Percentiles rank a stretch among this genome's conserved stretches.
phyloP scores from a whole-genome alignment of 2,329 filamentous ascomycete genomes.

The Cladosporium velox region DNA sequence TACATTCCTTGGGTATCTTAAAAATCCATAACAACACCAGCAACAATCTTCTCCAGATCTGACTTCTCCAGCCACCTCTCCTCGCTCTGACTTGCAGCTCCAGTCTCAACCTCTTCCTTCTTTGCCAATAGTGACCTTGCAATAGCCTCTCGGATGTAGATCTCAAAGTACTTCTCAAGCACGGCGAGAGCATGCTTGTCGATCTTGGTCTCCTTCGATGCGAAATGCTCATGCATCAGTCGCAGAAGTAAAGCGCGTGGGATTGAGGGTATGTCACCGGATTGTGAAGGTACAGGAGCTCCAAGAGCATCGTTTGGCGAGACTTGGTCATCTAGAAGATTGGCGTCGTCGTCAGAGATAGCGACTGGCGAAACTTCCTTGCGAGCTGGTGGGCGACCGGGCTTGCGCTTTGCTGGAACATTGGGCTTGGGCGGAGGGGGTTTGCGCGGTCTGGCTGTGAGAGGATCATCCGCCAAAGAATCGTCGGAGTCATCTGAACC shows the following conservation, averaged over 20 bases:
- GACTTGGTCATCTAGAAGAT: background rate
- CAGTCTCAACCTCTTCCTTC: constrained; percentile 41
- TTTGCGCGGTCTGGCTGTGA: constrained; percentile 23
- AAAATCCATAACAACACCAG: constrained; percentile 83
- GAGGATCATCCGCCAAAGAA: constrained; percentile 29
- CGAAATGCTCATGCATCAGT: constrained; percentile 78
- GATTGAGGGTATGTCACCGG: constrained; percentile 51
- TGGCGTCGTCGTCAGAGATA: constrained; percentile 22
- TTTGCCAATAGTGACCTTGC: constrained; percentile 75
- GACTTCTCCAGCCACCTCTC: constrained; percentile 65
- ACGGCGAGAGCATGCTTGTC: constrained; percentile 75
- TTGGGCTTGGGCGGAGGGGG: constrained; percentile 8
- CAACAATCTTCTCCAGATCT: constrained; percentile 84
- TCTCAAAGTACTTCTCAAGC: constrained; percentile 82
- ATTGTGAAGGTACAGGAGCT: constrained; percentile 24
- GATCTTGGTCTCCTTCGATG: constrained; percentile 68
- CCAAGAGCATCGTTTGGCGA: background rate
- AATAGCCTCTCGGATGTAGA: constrained; percentile 87
- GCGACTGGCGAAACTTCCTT: constrained; percentile 6
- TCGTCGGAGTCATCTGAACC: constrained; percentile 24
- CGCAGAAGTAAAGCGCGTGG: constrained; percentile 73
- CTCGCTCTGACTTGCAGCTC: constrained; percentile 34
- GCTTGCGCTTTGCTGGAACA: constrained; percentile 22
- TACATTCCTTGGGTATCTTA: constrained; percentile 44
- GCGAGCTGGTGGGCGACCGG: constrained; percentile 21